Evolutionary conservation across 2,329 filamentous ascomycete genomes (phyloP).

Genomic region (Zalaria sp.): DNA sequence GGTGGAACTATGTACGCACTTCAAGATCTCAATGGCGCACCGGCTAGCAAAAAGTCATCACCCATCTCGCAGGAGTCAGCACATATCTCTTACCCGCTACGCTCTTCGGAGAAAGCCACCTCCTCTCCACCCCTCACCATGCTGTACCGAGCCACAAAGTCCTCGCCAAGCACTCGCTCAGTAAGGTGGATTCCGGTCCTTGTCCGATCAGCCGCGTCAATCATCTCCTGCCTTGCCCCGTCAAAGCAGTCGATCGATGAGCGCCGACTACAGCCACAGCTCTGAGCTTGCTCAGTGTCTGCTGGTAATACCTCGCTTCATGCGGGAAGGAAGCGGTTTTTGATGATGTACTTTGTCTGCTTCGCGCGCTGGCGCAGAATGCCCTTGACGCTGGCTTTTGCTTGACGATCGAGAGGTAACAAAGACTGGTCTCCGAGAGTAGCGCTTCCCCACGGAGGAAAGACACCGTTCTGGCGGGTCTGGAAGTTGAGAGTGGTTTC

Average conservation of each 20-base stretch:
- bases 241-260: constrained; percentile 40
- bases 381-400: constrained; percentile 39
- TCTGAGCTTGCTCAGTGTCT: constrained; percentile 5
- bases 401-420: constrained; percentile 41
- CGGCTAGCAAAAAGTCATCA: constrained; percentile 2
- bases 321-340: constrained; percentile 60
- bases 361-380: constrained; percentile 27
- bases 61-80: constrained; percentile 31
- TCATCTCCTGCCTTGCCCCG: constrained; percentile 42
- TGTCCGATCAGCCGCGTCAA: constrained; percentile 53
- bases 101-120: constrained; percentile 21
- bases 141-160: constrained; percentile 9
- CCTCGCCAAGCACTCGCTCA: constrained; percentile 37
- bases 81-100: constrained; percentile 32
- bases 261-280: constrained; percentile 33
- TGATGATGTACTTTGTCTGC: constrained; percentile 91
- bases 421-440: constrained; percentile 91
- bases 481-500: constrained; percentile 6
- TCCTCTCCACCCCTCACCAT: constrained; percentile 33
- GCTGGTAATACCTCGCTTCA: constrained; percentile 5
- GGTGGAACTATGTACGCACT: constrained; percentile 1
- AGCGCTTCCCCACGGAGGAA: constrained; percentile 71
- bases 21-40: background rate
- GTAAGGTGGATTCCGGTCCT: constrained; percentile 33
- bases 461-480: constrained; percentile 11